Conservation (phyloP, 305 asterid species). For the Andrographis paniculata region DNA sequence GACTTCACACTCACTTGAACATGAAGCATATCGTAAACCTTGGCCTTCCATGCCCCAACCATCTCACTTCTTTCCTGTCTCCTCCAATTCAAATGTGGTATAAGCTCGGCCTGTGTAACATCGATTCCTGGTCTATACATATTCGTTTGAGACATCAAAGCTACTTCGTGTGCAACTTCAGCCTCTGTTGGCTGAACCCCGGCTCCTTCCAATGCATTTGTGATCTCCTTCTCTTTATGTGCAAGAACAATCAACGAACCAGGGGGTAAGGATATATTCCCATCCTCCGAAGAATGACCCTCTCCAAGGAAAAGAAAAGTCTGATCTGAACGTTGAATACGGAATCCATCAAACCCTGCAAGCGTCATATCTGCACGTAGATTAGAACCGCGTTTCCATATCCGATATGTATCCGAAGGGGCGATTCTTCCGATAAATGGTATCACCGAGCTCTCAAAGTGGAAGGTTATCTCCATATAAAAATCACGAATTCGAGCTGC, state of each 20-base stretch:
- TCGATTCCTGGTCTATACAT: conserved; percentile 99
- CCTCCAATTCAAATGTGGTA: conserved; percentile 94
- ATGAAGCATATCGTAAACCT: conserved; percentile 88
- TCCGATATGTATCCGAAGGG: conserved; percentile 93
- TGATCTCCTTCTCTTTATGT: conserved; percentile 92
- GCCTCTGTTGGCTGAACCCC: conserved; percentile 95
- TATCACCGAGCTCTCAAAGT: conserved; percentile 96
- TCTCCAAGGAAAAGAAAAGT: conserved; percentile 97
- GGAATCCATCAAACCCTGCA: conserved; percentile 97
- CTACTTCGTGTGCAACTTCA: conserved; percentile 97
- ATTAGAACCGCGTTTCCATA: conserved; percentile 98
- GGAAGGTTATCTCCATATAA: conserved; percentile 97
- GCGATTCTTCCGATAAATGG: conserved; percentile 97
- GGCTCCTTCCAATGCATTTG: conserved; percentile 95
- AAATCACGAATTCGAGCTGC: conserved; percentile 83
- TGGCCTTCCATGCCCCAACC: conserved; percentile 96
- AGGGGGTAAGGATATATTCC: conserved; percentile 65
- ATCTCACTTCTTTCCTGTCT: conserved; percentile 91
- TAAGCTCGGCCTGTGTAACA: conserved; percentile 95
- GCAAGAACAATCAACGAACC: conserved; percentile 91
- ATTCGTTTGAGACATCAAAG: conserved; percentile 98
- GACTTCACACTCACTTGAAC: conserved; percentile 97
- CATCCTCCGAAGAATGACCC: conserved; percentile 67
- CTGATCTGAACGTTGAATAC: conserved; percentile 95
- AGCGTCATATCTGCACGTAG: conserved; percentile 99